Evolutionary conservation across 148 eudicot species (phyloP).

Genomic region (Vaccinium darrowii): DNA sequence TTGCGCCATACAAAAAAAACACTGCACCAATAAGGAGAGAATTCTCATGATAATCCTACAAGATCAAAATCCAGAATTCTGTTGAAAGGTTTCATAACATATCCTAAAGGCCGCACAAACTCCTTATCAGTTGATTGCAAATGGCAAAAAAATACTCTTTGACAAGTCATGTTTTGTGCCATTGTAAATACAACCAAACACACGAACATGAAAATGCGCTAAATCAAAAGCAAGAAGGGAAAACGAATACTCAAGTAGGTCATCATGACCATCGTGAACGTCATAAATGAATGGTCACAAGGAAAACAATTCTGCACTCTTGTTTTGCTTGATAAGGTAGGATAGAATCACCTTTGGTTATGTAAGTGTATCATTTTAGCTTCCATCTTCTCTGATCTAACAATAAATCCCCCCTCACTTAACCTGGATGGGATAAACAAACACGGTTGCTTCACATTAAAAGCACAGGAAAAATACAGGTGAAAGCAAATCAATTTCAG

Average conservation of each 20-base stretch:
- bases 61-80: not conserved
- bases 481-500: constrained; percentile 9
- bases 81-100: not conserved
- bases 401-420: constrained; percentile 52
- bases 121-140: not conserved
- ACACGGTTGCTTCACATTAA: not conserved
- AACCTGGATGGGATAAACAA: constrained; percentile 44
- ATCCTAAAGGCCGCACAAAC: not conserved
- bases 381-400: constrained; percentile 87
- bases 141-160: not conserved
- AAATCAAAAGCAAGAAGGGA: not conserved
- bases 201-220: not conserved
- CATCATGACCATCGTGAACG: not conserved
- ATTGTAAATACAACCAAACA: not conserved
- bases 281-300: not conserved
- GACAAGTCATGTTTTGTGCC: not conserved
- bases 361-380: constrained; percentile 45
- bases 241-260: not conserved
- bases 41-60: not conserved
- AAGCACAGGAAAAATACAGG: constrained; percentile 7
- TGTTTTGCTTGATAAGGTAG: not conserved
- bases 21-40: not conserved
- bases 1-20: not conserved
- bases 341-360: constrained; percentile 55
- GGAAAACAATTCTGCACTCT: constrained; percentile 7